A percentile compares a stretch with the other conserved stretches of the same genome.
Evolutionary conservation across 1,284 basidiomycete genomes (phyloP).

Genomic region (Rugosomyces carneus): DNA sequence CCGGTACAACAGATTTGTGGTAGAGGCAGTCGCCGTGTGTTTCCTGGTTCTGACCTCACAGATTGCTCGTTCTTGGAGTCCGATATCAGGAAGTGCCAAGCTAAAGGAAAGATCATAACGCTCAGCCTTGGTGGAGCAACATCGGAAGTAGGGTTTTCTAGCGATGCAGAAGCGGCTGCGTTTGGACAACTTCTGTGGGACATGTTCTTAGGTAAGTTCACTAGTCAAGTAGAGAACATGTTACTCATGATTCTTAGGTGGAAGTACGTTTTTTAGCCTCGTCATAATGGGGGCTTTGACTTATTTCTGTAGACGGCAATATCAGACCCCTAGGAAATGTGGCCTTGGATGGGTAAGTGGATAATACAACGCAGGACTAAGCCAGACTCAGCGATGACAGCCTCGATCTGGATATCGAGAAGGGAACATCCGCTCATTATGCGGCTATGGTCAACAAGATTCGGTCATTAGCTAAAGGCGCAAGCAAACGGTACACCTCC

Average conservation of each 20-base stretch:
- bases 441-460: constrained; percentile 47
- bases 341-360: constrained; percentile 53
- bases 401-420: constrained; percentile 60
- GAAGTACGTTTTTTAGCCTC: constrained; percentile 21
- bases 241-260: constrained; percentile 19
- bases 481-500: constrained; percentile 34
- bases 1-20: constrained; percentile 38
- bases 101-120: constrained; percentile 56
- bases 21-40: constrained; percentile 30
- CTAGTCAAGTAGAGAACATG: neutral
- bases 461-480: constrained; percentile 37
- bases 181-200: constrained; percentile 57
- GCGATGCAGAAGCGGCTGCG: constrained; percentile 38
- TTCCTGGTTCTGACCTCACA: constrained; percentile 46
- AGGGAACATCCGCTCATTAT: constrained; percentile 32
- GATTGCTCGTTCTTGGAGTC: constrained; percentile 47
- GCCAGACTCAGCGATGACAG: constrained; percentile 23
- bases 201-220: constrained; percentile 42
- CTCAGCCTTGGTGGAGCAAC: constrained; percentile 56
- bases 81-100: constrained; percentile 52
- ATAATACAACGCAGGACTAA: neutral
- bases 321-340: constrained; percentile 52
- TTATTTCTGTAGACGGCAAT: constrained; percentile 18
- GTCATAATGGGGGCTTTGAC: neutral
- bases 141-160: constrained; percentile 42